Base-by-base conservation (phyloP, 768 basidiomycete genomes). In the Antrodiella citrinella region DNA sequence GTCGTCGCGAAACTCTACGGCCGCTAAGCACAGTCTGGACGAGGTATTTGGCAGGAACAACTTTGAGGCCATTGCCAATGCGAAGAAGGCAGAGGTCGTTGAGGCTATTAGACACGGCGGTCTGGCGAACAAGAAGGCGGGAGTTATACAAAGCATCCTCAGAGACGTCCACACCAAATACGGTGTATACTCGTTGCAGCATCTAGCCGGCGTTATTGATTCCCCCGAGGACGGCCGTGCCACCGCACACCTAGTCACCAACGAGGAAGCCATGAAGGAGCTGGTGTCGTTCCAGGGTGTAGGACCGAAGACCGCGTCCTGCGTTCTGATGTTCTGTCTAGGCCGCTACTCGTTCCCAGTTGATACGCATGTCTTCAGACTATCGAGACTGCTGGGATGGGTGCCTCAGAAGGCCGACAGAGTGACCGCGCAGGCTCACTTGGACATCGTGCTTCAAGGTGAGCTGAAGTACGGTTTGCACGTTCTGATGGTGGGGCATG, bases 241-340 rank as follows among this genome's bases (percentile, higher is more conserved):
- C n/a, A 20, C 4, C 9, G 39, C 4, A 48, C 44, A 21, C 18
- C 39, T 44, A 22, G 51, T 67, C 22, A 56, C 73, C 0, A 70
- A 81, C 59, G 73, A 72, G 23, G 68, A 69, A n/a, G 72, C 75
- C 26, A 81, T 80, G 80, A 62, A 69, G 53, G 79, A 77, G 54
- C 69, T 82, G 22, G 72, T 80, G 12, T 72, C 77, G 3, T 76
- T 76, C 50, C 63, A 72, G 24, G 81, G 80, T 0, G 80, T 83
- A 9, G 80, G 81, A 1, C 80, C 78, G 1, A 82, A 82, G 63
- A 81, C 80, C 1, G 80, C 79, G 1, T 76, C 80, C 0, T 82
- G 81, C 51, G 80, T 83, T 0, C 62, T 82, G 11, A 67, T 81
- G 20, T 80, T 82, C 60, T 80, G 78, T 54, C 67, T 83, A 4